Percentiles rank a stretch among this genome's conserved stretches.
Conservation (phyloP, 2,329 filamentous ascomycete genomes). For the Colletotrichum camelliae region DNA sequence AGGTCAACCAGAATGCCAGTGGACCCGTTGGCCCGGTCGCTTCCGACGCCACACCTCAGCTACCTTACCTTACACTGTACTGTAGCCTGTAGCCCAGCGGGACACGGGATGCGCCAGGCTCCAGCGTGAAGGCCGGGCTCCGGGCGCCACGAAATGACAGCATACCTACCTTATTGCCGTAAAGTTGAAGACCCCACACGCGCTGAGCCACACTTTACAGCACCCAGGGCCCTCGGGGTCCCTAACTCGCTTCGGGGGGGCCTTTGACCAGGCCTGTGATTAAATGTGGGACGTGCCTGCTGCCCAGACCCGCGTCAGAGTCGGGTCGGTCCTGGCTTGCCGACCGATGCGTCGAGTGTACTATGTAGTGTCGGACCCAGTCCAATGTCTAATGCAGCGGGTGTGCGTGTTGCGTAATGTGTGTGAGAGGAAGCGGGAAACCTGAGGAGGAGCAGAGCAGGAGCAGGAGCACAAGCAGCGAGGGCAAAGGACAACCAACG, state of each 20-base stretch:
- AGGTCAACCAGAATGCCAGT: neutral
- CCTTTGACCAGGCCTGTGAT: neutral
- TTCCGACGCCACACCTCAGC: neutral
- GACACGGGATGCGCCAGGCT: neutral
- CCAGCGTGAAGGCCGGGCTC: neutral
- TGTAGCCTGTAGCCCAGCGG: neutral
- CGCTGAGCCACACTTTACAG: constrained; percentile 12
- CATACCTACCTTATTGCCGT: neutral
- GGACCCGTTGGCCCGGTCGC: neutral
- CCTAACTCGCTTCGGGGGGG: neutral
- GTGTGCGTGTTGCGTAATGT: neutral
- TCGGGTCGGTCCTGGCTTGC: constrained; percentile 3
- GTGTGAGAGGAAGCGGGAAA: neutral
- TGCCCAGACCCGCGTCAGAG: constrained; percentile 11
- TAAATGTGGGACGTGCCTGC: constrained; percentile 6
- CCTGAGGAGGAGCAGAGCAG: neutral
- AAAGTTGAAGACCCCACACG: neutral
- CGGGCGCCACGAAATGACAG: constrained; percentile 2
- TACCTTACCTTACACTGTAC: too few species aligned
- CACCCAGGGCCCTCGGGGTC: neutral
- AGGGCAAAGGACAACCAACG: neutral
- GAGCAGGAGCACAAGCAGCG: neutral
- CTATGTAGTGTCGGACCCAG: neutral
- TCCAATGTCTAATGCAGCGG: neutral
- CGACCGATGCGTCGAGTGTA: constrained; percentile 8